Base-by-base conservation (phyloP, 192 early-diverging fungal genomes). In the Spizellomyces sp. region DNA sequence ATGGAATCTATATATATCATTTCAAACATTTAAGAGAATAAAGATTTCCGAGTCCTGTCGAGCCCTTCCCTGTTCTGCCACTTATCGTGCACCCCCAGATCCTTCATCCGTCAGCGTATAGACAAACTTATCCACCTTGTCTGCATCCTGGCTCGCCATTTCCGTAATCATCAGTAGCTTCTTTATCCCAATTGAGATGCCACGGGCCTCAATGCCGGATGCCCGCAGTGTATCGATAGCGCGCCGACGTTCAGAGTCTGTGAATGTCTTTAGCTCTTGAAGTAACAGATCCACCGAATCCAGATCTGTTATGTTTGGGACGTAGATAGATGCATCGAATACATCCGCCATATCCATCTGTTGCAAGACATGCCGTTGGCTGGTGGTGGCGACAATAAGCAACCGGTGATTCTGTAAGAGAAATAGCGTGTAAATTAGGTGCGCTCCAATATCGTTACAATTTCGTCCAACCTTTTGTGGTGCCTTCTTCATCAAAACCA, bases 331-430 rank as follows among this genome's bases (percentile, higher is more conserved):
- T 43, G 88, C 84, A 71, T 94, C 90, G 79, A 99, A 99, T 4
- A 86, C 90, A 56, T 94, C 89, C 19, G 84, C 75, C 77, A 98
- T 77, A 60, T 93, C 95, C 93, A 98, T 95, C 76, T 94, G 84
- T 22, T 91, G 79, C 52, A 99, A 77, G 56, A 96, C 89, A 14
- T 81, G 80, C 8, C 87, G 87, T 68, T 95, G 85, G 57, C 86
- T 92, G 8, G 96, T 94, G 0, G 97, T 99, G 42, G 88, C 92
- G 17, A 99, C 50, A 69, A 99, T 89, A n/a, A 99, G 77, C n/a
- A 99, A 83, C 8, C 79, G 64, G 71, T 82, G 73, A 46, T 67
- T 76, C 61, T 69, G 54, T 19, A 19, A 41, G 4, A 45, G 8
- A 0, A 9, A 36, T 9, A 4, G 14, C 0, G 50, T 47, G 17